Evolutionary conservation across 225 moss, liverwort and hornwort genomes (phyloP).

Genomic region (Physcomitrium patens): DNA sequence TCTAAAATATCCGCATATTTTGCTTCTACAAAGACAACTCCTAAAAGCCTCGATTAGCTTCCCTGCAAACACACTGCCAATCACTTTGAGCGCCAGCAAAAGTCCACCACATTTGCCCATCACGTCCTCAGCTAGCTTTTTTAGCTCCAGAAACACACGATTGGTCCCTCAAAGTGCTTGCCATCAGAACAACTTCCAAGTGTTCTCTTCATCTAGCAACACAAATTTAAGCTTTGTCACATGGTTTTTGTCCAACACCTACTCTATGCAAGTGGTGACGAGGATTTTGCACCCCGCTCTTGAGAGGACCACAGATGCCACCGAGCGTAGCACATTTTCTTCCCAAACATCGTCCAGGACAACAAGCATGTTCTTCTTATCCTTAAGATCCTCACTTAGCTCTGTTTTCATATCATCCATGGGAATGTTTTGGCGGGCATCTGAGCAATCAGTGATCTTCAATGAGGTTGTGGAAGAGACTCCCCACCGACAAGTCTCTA

Average conservation of each 20-base stretch:
- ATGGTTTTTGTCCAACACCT: slow-evolving; percentile 16
- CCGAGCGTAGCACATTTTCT: slow-evolving; percentile 13
- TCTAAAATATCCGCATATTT: too few relatives aligned
- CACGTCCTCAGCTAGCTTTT: too few relatives aligned
- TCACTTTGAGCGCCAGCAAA: too few relatives aligned
- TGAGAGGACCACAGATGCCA: background rate
- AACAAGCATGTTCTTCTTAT: slow-evolving; percentile 18
- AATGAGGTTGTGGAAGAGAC: slow-evolving; percentile 9
- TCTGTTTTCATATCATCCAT: background rate
- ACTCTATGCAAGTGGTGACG: too few relatives aligned
- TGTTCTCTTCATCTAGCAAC: slow-evolving; percentile 17
- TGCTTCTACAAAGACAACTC: too few relatives aligned
- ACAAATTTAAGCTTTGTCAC: slow-evolving; percentile 21
- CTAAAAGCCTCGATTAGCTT: too few relatives aligned
- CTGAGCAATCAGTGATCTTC: background rate
- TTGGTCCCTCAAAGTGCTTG: too few relatives aligned
- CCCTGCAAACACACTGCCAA: too few relatives aligned
- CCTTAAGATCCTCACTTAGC: background rate
- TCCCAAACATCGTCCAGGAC: slow-evolving; percentile 32
- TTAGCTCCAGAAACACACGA: too few relatives aligned
- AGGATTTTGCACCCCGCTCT: slow-evolving; percentile 11
- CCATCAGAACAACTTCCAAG: too few relatives aligned
- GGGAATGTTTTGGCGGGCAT: background rate
- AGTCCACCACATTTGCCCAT: too few relatives aligned
- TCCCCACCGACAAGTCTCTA: background rate